These are phyloP conservation scores for Wallacemonas sp. DNA, from an alignment of 208 protist genomes.

Conservation along the genomic window DNA sequence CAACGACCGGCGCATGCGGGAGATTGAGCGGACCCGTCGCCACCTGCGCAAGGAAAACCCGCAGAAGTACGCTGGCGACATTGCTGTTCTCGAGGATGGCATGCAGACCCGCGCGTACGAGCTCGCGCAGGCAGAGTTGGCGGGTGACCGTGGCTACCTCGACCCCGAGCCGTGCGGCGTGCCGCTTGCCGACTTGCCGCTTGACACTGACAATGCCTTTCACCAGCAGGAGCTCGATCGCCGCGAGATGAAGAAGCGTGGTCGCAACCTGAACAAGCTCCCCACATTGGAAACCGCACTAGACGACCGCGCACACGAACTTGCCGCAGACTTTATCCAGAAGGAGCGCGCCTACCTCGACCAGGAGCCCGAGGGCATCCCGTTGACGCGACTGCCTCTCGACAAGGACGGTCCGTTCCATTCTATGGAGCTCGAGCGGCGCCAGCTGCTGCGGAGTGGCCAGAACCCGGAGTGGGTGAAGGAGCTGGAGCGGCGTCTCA, in stretches of 20 bases:
- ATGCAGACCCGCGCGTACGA: slow-evolving; percentile 62
- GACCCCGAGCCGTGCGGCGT: slow-evolving; percentile 66
- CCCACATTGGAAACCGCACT: slow-evolving; percentile 45
- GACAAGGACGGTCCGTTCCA: slow-evolving; percentile 69
- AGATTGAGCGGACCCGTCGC: slow-evolving; percentile 65
- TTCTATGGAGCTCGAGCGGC: slow-evolving; percentile 72
- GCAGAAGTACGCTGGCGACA: slow-evolving; percentile 27
- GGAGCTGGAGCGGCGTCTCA: slow-evolving; percentile 59
- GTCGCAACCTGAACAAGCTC: slow-evolving; percentile 23
- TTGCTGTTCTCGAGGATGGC: slow-evolving; percentile 48
- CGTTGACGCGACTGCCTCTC: slow-evolving; percentile 57
- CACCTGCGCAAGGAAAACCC: slow-evolving; percentile 42
- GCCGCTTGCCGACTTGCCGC: slow-evolving; percentile 57
- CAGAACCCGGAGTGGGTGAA: slow-evolving; percentile 29
- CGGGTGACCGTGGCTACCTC: slow-evolving; percentile 66
- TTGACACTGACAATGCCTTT: slow-evolving; percentile 60
- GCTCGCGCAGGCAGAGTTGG: slow-evolving; percentile 56
- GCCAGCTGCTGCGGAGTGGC: slow-evolving; percentile 41
- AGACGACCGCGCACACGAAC: slow-evolving; percentile 47
- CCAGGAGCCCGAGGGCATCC: slow-evolving; percentile 75
- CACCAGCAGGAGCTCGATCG: slow-evolving; percentile 56
- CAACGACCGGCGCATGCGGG: slow-evolving; percentile 55
- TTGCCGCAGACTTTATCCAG: slow-evolving; percentile 61
- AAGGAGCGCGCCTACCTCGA: slow-evolving; percentile 76
- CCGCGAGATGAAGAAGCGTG: slow-evolving; percentile 21